Conservation (phyloP, 2,329 filamentous ascomycete genomes). For the Didymella exigua region DNA sequence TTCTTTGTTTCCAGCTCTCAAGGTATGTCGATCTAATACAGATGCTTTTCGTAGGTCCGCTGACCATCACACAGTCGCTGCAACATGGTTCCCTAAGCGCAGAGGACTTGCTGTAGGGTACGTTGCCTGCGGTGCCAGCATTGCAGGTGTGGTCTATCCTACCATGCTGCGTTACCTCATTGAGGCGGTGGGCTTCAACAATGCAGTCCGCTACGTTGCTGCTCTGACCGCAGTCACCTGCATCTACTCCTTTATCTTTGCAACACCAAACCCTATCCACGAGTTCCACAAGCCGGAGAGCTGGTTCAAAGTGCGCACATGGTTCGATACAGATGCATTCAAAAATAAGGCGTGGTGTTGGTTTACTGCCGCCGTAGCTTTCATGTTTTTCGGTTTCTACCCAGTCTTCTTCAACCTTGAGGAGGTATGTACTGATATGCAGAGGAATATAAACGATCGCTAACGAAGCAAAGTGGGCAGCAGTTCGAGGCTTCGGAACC, state of each 20-base stretch:
- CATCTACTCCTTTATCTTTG: constrained; percentile 51
- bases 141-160: constrained; percentile 55
- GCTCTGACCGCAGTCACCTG: constrained; percentile 50
- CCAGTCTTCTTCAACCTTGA: constrained; percentile 60
- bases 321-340: constrained; percentile 55
- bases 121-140: constrained; percentile 57
- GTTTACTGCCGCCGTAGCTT: constrained; percentile 53
- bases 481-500: constrained; percentile 50
- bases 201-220: constrained; percentile 51
- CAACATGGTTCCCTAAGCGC: constrained; percentile 56
- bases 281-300: constrained; percentile 46
- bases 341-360: constrained; percentile 51
- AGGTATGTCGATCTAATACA: constrained; percentile 42
- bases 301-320: constrained; percentile 48
- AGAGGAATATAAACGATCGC: neutral
- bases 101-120: constrained; percentile 57
- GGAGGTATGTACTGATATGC: constrained; percentile 43
- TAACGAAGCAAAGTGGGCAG: constrained; percentile 51
- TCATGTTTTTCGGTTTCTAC: constrained; percentile 60
- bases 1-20: constrained; percentile 60
- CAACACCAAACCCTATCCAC: constrained; percentile 52
- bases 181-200: constrained; percentile 52
- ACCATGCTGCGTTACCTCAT: constrained; percentile 55
- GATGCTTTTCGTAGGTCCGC: neutral
- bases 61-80: constrained; percentile 49